Percentiles rank a stretch among this genome's conserved stretches.
phyloP scores from a whole-genome alignment of 129 eudicot genomes.

The Sambucus nigra region DNA sequence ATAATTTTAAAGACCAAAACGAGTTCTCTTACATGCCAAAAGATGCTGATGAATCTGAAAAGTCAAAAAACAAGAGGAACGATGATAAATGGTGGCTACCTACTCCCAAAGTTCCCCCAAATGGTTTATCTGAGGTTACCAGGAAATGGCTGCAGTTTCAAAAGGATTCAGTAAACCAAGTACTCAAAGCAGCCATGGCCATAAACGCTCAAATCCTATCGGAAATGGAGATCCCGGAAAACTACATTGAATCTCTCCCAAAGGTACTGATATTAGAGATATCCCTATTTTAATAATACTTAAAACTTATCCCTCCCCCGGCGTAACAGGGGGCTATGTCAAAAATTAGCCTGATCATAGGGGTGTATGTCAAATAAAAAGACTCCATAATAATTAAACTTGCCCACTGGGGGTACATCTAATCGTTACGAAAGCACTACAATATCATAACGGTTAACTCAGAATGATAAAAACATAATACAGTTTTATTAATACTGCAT shows the following conservation, averaged over 20 bases:
- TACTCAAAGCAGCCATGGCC: conserved; percentile 86
- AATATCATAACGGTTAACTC: too few relatives aligned
- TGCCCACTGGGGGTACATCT: too few relatives aligned
- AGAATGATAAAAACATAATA: too few relatives aligned
- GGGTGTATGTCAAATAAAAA: too few relatives aligned
- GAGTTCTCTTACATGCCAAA: conserved; percentile 67
- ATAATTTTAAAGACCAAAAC: conserved; percentile 72
- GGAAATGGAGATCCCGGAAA: conserved; percentile 90
- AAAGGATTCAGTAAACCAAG: conserved; percentile 88
- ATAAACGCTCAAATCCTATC: conserved; percentile 75
- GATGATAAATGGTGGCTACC: conserved; percentile 97
- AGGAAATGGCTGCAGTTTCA: conserved; percentile 77
- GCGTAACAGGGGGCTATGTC: too few relatives aligned
- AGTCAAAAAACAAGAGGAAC: conserved; percentile 36
- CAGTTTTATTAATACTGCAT: too few relatives aligned
- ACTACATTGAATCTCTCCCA: conserved; percentile 77
- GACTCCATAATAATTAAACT: too few relatives aligned
- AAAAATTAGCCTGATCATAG: too few relatives aligned
- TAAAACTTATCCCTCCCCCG: too few relatives aligned
- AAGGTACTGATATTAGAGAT: too few relatives aligned
- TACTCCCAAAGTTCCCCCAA: conserved; percentile 72
- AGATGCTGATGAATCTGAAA: conserved; percentile 31
- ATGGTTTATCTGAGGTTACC: conserved; percentile 66
- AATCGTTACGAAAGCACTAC: too few relatives aligned
- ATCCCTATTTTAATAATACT: too few relatives aligned